These are phyloP conservation scores for Acanthamoeba royreba DNA, from an alignment of 208 protist genomes.

Conservation along the genomic window DNA sequence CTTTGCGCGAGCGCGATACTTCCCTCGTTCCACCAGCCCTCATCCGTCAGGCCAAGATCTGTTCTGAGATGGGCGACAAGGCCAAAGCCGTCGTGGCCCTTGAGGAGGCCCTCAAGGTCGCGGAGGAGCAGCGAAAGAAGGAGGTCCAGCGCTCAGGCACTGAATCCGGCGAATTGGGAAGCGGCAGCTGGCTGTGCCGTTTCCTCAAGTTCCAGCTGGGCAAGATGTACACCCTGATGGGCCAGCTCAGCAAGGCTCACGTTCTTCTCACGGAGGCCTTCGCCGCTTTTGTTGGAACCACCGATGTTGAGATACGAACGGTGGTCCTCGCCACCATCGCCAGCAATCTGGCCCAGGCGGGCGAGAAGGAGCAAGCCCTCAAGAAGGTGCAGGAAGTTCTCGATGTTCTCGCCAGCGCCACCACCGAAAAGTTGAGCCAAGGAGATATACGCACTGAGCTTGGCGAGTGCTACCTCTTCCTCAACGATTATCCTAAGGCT, in stretches of 20 bases:
- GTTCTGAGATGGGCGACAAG: not conserved
- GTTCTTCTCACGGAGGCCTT: not conserved
- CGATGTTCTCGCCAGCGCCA: not conserved
- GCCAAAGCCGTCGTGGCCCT: not conserved
- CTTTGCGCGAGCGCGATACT: not conserved
- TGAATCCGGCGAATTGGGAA: not conserved
- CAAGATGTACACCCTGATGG: conserved; percentile 24
- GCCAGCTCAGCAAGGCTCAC: not conserved
- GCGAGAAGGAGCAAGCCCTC: not conserved
- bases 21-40: not conserved
- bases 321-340: not conserved
- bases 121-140: not conserved
- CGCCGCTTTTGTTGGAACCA: not conserved
- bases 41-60: not conserved
- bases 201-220: conserved; percentile 33
- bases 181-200: not conserved
- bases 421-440: not conserved
- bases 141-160: no score
- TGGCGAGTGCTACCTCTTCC: conserved; percentile 2
- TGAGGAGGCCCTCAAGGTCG: not conserved
- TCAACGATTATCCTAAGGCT: not conserved
- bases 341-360: not conserved
- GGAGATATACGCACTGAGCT: not conserved
- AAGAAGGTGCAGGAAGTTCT: not conserved
- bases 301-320: not conserved